Evolutionary conservation across 2,329 filamentous ascomycete species (phyloP).

Genomic region (Gnomoniopsis smithogilvyi): DNA sequence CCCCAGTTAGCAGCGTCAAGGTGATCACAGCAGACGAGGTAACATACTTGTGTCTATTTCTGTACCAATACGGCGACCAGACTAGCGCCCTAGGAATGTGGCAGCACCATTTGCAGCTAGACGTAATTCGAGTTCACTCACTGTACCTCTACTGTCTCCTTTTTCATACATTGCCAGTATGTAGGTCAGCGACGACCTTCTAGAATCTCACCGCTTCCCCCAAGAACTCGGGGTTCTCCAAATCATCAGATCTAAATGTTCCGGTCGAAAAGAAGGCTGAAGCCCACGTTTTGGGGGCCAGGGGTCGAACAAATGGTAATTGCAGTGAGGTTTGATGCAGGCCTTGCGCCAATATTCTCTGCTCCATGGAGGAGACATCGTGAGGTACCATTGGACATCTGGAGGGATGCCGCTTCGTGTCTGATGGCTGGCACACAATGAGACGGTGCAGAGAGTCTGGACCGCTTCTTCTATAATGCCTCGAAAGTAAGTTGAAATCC

Average conservation of each 20-base stretch:
- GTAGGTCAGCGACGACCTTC: background rate
- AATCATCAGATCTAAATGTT: background rate
- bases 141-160: background rate
- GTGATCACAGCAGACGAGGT: background rate
- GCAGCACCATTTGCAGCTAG: background rate
- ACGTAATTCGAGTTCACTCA: background rate
- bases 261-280: background rate
- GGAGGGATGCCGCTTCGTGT: too few relatives aligned
- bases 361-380: background rate
- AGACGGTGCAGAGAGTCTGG: too few relatives aligned
- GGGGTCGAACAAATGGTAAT: background rate
- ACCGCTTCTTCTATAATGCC: too few relatives aligned
- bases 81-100: background rate
- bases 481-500: too few relatives aligned
- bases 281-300: conserved; percentile 9
- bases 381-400: background rate
- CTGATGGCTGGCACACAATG: too few relatives aligned
- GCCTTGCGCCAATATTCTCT: background rate
- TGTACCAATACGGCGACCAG: background rate
- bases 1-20: too few relatives aligned
- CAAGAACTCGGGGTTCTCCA: background rate
- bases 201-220: background rate
- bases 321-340: too few relatives aligned
- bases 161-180: background rate
- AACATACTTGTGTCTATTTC: background rate